These are phyloP conservation scores for Lentinula aciculospora DNA, from an alignment of 768 basidiomycete species.

Conservation along the genomic window DNA sequence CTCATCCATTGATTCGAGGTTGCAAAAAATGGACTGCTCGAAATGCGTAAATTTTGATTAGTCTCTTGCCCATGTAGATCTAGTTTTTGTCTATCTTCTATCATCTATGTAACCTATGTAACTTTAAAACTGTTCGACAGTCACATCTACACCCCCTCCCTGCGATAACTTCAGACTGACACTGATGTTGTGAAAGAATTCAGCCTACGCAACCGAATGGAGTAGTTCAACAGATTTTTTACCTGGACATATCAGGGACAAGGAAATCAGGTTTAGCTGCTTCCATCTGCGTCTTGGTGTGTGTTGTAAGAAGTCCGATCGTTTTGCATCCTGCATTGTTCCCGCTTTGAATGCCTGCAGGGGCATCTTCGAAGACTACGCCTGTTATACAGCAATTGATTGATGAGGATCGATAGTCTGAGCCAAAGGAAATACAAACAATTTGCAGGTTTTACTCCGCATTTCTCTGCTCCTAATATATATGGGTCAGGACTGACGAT, in stretches of 20 bases:
- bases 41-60: not conserved
- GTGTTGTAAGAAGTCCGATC: conserved; percentile 78
- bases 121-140: not conserved
- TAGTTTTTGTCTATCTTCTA: too few relatives aligned
- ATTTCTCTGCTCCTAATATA: conserved; percentile 72
- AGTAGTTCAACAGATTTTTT: conserved; percentile 7
- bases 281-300: conserved; percentile 62
- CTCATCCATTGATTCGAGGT: not conserved
- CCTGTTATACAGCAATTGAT: conserved; percentile 29
- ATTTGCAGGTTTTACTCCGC: conserved; percentile 55
- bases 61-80: too few relatives aligned
- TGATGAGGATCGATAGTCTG: not conserved
- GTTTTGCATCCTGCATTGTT: conserved; percentile 80
- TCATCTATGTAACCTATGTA: not conserved
- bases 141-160: conserved; percentile 27
- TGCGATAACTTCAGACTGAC: conserved; percentile 26
- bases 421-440: conserved; percentile 34
- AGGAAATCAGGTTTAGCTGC: conserved; percentile 61
- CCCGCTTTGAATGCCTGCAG: conserved; percentile 77
- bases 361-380: conserved; percentile 90
- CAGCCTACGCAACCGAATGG: too few relatives aligned
- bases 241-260: conserved; percentile 70
- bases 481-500: conserved; percentile 77
- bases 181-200: conserved; percentile 14
- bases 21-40: too few relatives aligned